phyloP scores from a whole-genome alignment of 768 basidiomycete species.

The Ramaria rubella region DNA sequence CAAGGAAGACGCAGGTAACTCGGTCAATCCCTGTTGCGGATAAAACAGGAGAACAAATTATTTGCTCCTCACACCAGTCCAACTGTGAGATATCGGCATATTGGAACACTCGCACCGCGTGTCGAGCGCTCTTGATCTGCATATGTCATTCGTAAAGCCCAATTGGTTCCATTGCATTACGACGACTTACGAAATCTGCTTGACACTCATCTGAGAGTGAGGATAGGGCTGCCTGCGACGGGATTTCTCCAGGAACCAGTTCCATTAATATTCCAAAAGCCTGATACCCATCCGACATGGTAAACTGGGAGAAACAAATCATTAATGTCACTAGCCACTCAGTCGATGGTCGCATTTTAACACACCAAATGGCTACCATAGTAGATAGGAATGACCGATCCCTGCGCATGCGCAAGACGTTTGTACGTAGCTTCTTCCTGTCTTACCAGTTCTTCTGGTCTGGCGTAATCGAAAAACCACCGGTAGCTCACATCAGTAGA shows the following conservation, averaged over 20 bases:
- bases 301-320: not conserved
- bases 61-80: not conserved
- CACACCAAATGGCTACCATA: not conserved
- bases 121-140: not conserved
- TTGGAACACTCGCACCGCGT: not conserved
- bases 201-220: not conserved
- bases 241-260: not conserved
- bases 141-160: not conserved
- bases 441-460: not conserved
- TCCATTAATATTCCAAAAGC: not conserved
- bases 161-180: not conserved
- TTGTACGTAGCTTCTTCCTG: not conserved
- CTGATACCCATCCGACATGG: not conserved
- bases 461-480: not conserved
- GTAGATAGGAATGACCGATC: not conserved
- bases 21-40: not conserved
- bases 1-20: not conserved
- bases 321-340: not conserved
- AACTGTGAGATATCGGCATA: not conserved
- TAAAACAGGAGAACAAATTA: not conserved
- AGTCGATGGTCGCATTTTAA: not conserved
- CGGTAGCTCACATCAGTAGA: not conserved
- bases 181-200: not conserved
- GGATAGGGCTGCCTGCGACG: not conserved
- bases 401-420: not conserved